phyloP scores from a whole-genome alignment of 306 rosid species.

The Quercus engelmannii region DNA sequence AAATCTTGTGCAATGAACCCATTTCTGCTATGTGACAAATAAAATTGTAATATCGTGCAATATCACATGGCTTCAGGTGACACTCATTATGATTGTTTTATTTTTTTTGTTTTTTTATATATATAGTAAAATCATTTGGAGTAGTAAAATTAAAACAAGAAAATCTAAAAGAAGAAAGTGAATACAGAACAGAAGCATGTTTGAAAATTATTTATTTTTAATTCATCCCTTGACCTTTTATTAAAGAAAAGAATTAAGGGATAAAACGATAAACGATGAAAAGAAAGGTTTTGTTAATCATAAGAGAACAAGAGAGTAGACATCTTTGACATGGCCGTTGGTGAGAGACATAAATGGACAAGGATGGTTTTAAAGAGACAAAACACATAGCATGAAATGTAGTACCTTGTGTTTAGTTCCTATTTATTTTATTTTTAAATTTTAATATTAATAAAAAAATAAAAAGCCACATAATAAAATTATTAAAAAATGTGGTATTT shows the following conservation, averaged over 20 bases:
- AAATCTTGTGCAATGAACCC: neutral
- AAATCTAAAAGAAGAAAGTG: no score
- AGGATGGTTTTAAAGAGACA: conserved; percentile 62
- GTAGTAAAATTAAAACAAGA: no score
- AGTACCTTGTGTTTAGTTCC: conserved; percentile 38
- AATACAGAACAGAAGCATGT: no score
- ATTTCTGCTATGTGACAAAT: neutral
- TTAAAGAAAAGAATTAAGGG: neutral
- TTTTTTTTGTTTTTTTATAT: neutral
- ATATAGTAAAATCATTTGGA: neutral
- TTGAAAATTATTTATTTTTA: no score
- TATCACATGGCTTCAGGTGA: neutral
- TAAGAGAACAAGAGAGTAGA: conserved; percentile 27
- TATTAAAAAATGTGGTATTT: conserved; percentile 21
- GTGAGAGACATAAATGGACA: conserved; percentile 59
- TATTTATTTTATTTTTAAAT: neutral
- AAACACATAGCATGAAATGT: conserved; percentile 53
- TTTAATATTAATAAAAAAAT: conserved; percentile 20
- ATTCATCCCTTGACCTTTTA: neutral
- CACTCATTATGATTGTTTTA: neutral
- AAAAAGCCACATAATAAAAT: neutral
- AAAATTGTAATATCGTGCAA: neutral
- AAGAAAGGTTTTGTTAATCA: neutral
- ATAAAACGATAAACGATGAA: neutral
- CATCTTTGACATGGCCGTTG: conserved; percentile 23